These are phyloP conservation scores for Blastobotrys persicus DNA, from an alignment of 1,139 yeast species.

Conservation along the genomic window DNA sequence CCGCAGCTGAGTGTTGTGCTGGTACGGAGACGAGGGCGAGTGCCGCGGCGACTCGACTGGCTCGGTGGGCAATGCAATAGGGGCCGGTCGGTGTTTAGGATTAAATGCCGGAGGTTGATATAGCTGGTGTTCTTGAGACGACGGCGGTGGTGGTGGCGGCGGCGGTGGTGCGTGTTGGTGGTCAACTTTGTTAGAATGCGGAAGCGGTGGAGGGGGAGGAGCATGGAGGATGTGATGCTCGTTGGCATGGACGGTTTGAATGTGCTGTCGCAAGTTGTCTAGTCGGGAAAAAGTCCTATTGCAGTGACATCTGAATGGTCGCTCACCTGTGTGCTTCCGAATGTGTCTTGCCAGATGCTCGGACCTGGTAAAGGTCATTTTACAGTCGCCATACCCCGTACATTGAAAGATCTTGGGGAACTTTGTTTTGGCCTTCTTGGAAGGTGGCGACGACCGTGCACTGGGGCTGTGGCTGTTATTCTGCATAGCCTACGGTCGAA, in stretches of 20 bases:
- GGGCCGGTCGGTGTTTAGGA: conserved; percentile 16
- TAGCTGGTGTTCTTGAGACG: conserved; percentile 6
- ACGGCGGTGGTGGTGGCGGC: too few species aligned
- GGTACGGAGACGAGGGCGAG: conserved; percentile 13
- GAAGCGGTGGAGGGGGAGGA: conserved; percentile 31
- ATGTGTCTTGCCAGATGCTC: conserved; percentile 93
- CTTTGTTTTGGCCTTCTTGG: conserved; percentile 32
- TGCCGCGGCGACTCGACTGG: conserved; percentile 11
- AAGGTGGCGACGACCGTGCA: conserved; percentile 17
- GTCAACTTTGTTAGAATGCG: conserved; percentile 31
- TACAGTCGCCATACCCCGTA: conserved; percentile 81
- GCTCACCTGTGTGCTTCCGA: conserved; percentile 90
- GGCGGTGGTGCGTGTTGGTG: conserved; percentile 16
- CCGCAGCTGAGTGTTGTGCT: not conserved
- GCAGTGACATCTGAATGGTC: conserved; percentile 91
- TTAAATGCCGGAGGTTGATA: conserved; percentile 11
- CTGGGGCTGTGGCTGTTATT: too few species aligned
- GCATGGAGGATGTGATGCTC: conserved; percentile 49
- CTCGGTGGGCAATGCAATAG: conserved; percentile 16
- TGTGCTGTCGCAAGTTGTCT: conserved; percentile 89
- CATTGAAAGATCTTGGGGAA: conserved; percentile 68
- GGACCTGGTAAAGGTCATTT: conserved; percentile 82
- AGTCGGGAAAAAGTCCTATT: conserved; percentile 75
- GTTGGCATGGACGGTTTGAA: conserved; percentile 87
- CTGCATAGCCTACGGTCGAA: too few species aligned